phyloP scores from a whole-genome alignment of 2,329 filamentous ascomycete species.

The Aspergillus vadensis region DNA sequence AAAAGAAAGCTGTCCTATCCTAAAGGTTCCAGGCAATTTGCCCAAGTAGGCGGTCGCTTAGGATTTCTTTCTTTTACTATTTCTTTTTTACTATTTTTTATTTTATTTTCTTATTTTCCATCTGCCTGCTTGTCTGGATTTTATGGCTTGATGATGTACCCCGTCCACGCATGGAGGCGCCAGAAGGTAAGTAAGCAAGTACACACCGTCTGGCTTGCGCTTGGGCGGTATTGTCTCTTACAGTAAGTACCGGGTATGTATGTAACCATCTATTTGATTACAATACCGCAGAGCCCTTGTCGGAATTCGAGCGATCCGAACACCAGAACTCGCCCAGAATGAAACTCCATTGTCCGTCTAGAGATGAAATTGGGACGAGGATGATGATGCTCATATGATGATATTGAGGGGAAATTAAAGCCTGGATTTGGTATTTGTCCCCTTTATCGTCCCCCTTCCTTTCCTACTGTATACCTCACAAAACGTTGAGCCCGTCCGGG shows the following conservation, averaged over 20 bases:
- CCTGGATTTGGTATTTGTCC: background rate
- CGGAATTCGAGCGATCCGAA: constrained; percentile 13
- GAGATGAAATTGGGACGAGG: background rate
- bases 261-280: background rate
- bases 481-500: background rate
- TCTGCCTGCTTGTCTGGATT: background rate
- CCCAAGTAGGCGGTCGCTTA: background rate
- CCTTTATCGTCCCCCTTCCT: background rate
- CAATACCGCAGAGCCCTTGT: background rate
- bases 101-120: background rate
- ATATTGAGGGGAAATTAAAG: background rate
- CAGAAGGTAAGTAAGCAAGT: background rate
- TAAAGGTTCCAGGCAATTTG: background rate
- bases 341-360: background rate
- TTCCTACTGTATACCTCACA: background rate
- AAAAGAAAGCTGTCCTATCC: background rate
- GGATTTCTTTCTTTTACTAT: background rate
- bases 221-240: background rate
- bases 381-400: background rate
- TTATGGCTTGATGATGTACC: background rate
- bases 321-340: constrained; percentile 1
- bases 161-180: background rate
- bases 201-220: background rate
- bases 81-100: background rate
- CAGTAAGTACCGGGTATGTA: background rate